A percentile compares a stretch with the other conserved stretches of the same genome.
phyloP scores from a whole-genome alignment of 106 monocot species.

The Dendrobium chrysotoxum region DNA sequence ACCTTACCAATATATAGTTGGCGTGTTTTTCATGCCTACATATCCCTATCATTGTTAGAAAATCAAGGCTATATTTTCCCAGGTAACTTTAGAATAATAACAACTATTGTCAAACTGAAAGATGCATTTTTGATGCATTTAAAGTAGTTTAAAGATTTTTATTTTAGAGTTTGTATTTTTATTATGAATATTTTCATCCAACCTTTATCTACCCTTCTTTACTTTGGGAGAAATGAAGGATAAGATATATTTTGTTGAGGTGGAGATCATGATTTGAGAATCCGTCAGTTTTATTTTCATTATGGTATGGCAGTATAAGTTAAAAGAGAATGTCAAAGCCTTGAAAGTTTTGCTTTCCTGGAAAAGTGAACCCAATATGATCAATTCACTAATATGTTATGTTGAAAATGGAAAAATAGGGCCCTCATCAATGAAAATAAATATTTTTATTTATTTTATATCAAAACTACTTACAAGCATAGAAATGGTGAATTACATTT shows the following conservation, averaged over 20 bases:
- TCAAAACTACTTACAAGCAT: background rate
- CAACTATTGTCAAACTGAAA: background rate
- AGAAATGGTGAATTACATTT: background rate
- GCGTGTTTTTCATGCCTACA: conserved; percentile 85
- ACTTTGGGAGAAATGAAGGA: background rate
- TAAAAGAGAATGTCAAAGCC: background rate
- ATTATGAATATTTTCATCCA: background rate
- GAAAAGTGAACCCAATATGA: background rate
- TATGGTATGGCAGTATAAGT: background rate
- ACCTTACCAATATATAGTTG: conserved; percentile 74
- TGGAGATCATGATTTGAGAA: background rate
- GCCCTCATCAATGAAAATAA: background rate
- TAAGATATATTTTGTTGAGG: background rate
- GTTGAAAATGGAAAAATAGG: background rate
- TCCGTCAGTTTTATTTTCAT: background rate
- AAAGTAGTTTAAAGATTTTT: background rate
- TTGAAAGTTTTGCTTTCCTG: background rate
- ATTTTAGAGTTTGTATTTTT: background rate
- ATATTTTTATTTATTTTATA: background rate
- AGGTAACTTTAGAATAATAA: conserved; percentile 29
- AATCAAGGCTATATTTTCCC: conserved; percentile 67
- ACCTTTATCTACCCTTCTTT: background rate
- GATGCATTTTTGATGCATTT: background rate
- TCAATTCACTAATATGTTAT: background rate
- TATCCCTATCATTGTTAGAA: conserved; percentile 50